A percentile compares a stretch with the other conserved stretches of the same genome.
phyloP scores from a whole-genome alignment of 129 eudicot genomes.

The Pseudognaphalium luteoalbum region DNA sequence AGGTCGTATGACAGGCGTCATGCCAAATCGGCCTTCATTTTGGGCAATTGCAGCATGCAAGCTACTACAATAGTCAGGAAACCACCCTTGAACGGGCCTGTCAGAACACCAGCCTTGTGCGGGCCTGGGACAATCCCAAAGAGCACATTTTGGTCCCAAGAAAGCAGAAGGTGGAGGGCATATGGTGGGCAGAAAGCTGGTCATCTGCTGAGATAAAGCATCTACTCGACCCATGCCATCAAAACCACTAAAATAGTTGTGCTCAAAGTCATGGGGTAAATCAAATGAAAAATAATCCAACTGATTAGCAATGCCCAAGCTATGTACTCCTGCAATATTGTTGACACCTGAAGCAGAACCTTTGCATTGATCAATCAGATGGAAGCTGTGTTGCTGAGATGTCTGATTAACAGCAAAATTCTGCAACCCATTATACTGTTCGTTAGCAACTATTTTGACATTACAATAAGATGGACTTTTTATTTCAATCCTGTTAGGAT shows the following conservation, averaged over 20 bases:
- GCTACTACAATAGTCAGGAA: conserved; percentile 78
- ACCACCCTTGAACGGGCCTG: conserved; percentile 78
- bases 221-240: conserved; percentile 43
- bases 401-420: conserved; percentile 42
- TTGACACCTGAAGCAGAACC: conserved; percentile 47
- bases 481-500: conserved; percentile 4
- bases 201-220: conserved; percentile 42
- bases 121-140: conserved; percentile 97
- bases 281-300: conserved; percentile 57
- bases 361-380: conserved; percentile 55
- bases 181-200: conserved; percentile 54
- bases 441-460: conserved; percentile 12
- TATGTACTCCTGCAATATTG: conserved; percentile 36
- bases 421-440: conserved; percentile 32
- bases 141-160: conserved; percentile 96
- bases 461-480: background rate
- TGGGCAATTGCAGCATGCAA: conserved; percentile 86
- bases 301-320: conserved; percentile 40
- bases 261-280: conserved; percentile 52
- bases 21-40: conserved; percentile 80
- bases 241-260: conserved; percentile 45
- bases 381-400: conserved; percentile 51
- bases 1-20: conserved; percentile 89
- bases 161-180: conserved; percentile 93
- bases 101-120: conserved; percentile 72